phyloP scores from a whole-genome alignment of 108 stramenopile species.

The Skeletonema costatum region DNA sequence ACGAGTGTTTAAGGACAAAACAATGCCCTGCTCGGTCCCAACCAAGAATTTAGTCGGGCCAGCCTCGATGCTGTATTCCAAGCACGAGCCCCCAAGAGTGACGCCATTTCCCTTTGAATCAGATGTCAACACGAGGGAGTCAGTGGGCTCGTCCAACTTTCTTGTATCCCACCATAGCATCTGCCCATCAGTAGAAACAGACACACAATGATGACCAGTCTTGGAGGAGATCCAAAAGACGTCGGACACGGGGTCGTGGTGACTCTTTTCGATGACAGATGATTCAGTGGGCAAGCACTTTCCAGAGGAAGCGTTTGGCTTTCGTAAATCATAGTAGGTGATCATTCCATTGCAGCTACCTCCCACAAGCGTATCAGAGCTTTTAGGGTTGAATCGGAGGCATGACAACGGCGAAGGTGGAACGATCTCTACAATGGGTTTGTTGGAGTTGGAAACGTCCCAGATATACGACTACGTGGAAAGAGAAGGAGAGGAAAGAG shows the following conservation, averaged over 20 bases:
- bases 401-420: slow-evolving; percentile 84
- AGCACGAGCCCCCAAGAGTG: slow-evolving; percentile 74
- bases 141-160: slow-evolving; percentile 76
- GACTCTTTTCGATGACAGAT: slow-evolving; percentile 82
- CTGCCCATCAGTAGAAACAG: slow-evolving; percentile 85
- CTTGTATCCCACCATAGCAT: slow-evolving; percentile 94
- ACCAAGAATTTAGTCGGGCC: slow-evolving; percentile 88
- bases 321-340: slow-evolving; percentile 81
- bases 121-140: slow-evolving; percentile 57
- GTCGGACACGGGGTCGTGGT: slow-evolving; percentile 91
- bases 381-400: slow-evolving; percentile 87
- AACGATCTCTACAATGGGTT: slow-evolving; percentile 76
- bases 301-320: slow-evolving; percentile 54
- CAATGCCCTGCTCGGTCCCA: slow-evolving; percentile 90
- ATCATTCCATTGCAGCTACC: slow-evolving; percentile 91
- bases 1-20: slow-evolving; percentile 74
- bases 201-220: slow-evolving; percentile 86
- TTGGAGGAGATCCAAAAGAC: slow-evolving; percentile 90
- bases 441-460: slow-evolving; percentile 90
- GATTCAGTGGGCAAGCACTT: slow-evolving; percentile 66
- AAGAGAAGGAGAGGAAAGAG: no score
- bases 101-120: slow-evolving; percentile 71
- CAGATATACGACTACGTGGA: slow-evolving; percentile 75
- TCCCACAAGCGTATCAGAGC: slow-evolving; percentile 74
- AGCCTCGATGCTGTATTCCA: slow-evolving; percentile 90